These are phyloP conservation scores for Paragyromitra xinjiangensis DNA, from an alignment of 495 filamentous ascomycete genomes.

Conservation along the genomic window DNA sequence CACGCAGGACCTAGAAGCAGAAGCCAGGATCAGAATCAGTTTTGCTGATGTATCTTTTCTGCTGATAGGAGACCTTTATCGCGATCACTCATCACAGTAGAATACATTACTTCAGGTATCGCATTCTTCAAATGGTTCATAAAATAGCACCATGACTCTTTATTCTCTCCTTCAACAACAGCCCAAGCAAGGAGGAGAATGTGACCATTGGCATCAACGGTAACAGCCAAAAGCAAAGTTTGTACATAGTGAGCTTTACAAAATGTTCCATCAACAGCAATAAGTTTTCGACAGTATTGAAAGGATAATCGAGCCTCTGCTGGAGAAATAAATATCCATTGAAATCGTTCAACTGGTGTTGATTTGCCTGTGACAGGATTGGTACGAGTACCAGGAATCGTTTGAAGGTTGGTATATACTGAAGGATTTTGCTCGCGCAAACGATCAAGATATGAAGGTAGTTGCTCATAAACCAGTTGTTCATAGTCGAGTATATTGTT, in stretches of 20 bases:
- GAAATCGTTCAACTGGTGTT: neutral
- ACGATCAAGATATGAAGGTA: slow-evolving; percentile 6
- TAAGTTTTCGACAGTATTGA: slow-evolving; percentile 11
- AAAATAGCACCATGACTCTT: slow-evolving; percentile 31
- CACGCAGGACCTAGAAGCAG: no score
- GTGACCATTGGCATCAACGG: slow-evolving; percentile 30
- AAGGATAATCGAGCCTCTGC: neutral
- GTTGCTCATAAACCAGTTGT: slow-evolving; percentile 4
- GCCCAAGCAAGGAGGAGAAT: slow-evolving; percentile 21
- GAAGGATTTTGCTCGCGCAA: neutral
- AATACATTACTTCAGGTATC: neutral
- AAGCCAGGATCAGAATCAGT: no score
- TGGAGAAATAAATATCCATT: slow-evolving; percentile 33
- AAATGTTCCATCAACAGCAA: slow-evolving; percentile 35
- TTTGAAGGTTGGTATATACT: slow-evolving; percentile 7
- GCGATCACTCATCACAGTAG: slow-evolving; percentile 21
- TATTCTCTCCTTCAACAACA: slow-evolving; percentile 36
- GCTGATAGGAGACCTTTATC: slow-evolving; percentile 11
- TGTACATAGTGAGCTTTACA: slow-evolving; percentile 21
- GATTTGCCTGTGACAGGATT: neutral
- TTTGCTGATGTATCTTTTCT: no score
- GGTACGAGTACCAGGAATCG: neutral
- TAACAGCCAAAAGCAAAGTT: slow-evolving; percentile 26
- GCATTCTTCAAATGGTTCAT: slow-evolving; percentile 12
- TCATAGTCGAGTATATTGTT: slow-evolving; percentile 18